Conservation (phyloP, 2,329 filamentous ascomycete species). For the Penicillium occitanis region DNA sequence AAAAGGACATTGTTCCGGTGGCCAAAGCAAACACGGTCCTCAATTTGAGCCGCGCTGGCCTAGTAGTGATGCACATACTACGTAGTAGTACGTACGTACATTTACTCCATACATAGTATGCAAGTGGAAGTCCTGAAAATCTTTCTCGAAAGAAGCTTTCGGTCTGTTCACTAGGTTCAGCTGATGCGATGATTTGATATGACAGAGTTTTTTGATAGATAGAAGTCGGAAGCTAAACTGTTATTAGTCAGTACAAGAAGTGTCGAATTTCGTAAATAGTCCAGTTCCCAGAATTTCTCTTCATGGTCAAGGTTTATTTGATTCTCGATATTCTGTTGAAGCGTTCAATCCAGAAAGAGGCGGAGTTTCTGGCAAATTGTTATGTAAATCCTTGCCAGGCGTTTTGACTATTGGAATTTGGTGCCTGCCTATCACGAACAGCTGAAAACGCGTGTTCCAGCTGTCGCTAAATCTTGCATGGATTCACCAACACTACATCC, state of each 20-base stretch:
- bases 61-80: background rate
- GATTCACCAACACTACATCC: background rate
- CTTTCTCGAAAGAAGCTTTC: background rate
- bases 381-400: background rate
- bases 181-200: background rate
- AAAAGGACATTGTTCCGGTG: constrained; percentile 3
- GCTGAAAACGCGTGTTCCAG: background rate
- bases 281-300: background rate
- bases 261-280: background rate
- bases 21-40: background rate
- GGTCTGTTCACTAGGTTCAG: background rate
- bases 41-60: background rate
- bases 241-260: background rate
- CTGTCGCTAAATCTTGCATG: background rate
- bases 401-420: background rate
- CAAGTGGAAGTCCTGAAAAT: background rate
- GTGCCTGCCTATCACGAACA: background rate
- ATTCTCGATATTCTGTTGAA: background rate
- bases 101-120: background rate
- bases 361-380: background rate
- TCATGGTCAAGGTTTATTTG: background rate
- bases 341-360: background rate
- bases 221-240: constrained; percentile 1
- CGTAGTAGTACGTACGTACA: background rate
- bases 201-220: background rate